Evolutionary conservation across 441 rosid species (phyloP).

Genomic region (Euphorbia celastroides): DNA sequence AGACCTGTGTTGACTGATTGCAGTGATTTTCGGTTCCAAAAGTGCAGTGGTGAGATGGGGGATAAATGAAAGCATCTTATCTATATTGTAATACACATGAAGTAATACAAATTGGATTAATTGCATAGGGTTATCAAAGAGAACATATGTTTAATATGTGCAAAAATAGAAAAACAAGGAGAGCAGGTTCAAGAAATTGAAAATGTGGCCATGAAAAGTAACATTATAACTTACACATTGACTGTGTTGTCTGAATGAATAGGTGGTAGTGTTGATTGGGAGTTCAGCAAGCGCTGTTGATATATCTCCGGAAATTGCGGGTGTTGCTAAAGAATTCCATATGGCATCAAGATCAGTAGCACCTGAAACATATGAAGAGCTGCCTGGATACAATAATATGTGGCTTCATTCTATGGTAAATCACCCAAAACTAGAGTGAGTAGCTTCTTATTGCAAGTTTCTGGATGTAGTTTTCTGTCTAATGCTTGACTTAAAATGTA

Average conservation of each 20-base stretch:
- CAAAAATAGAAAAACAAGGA: background rate
- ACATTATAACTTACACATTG: background rate
- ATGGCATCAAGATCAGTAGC: constrained; percentile 46
- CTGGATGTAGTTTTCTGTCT: background rate
- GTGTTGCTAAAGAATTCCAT: constrained; percentile 72
- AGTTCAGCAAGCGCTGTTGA: constrained; percentile 55
- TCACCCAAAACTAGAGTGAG: background rate
- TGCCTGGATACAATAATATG: constrained; percentile 35
- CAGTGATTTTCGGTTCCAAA: too few species aligned
- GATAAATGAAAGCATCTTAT: too few species aligned
- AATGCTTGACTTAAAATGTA: background rate
- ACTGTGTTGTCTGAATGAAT: background rate
- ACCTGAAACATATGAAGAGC: constrained; percentile 35
- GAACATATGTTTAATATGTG: background rate
- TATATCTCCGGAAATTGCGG: constrained; percentile 55
- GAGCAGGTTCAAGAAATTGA: background rate
- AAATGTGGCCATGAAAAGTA: background rate
- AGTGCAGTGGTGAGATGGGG: too few species aligned
- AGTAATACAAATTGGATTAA: background rate
- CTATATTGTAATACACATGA: too few species aligned
- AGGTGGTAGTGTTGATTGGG: constrained; percentile 74
- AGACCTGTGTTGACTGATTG: too few species aligned
- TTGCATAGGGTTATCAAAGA: background rate
- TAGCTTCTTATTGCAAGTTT: background rate
- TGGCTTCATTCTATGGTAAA: constrained; percentile 76